Conservation (phyloP, 2,329 filamentous ascomycete genomes). For the Trichoderma simmonsii region DNA sequence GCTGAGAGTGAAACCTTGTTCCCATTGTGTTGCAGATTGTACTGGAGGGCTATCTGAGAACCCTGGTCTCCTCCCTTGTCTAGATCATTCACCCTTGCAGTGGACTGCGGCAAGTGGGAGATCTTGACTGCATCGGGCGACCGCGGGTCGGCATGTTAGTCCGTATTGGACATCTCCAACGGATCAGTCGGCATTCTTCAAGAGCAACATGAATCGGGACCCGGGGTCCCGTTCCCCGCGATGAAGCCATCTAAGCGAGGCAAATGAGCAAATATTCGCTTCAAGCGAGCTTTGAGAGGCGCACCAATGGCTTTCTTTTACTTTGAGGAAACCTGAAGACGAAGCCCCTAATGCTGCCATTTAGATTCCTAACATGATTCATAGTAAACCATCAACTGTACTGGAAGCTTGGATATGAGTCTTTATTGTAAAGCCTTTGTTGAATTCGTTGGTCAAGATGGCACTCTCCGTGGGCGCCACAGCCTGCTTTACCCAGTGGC, state of each 20-base stretch:
- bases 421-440: background rate
- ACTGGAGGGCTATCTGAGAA: background rate
- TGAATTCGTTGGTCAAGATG: background rate
- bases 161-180: background rate
- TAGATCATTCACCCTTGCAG: background rate
- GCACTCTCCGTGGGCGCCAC: background rate
- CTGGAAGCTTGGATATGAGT: background rate
- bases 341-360: background rate
- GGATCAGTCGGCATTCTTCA: constrained; percentile 2
- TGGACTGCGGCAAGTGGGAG: background rate
- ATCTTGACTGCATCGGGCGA: background rate
- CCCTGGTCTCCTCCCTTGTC: background rate
- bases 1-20: background rate
- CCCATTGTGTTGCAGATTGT: background rate
- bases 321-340: background rate
- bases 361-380: background rate
- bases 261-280: background rate
- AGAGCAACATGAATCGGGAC: background rate
- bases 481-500: background rate
- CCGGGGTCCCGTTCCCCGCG: background rate
- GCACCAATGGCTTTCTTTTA: background rate
- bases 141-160: background rate
- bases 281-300: background rate
- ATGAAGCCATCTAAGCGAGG: background rate
- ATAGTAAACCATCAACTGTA: background rate